Base-by-base conservation (phyloP, 2,329 filamentous ascomycete species). In the Aspergillus luchuensis region DNA sequence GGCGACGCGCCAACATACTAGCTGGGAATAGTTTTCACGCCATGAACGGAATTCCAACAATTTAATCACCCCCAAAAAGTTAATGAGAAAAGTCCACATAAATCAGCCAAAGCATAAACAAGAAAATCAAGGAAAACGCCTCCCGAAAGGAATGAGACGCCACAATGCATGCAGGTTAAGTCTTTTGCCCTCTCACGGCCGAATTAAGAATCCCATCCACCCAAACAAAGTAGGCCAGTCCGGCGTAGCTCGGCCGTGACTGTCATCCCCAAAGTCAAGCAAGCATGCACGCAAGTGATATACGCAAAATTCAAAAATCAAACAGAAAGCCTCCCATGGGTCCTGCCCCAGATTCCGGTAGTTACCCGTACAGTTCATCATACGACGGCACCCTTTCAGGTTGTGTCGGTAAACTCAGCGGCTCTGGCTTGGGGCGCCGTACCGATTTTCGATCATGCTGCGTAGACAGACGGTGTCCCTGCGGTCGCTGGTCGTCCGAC, bases 331-430 rank as follows among this genome's bases (percentile, higher is more conserved):
- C 53, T 33, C 53, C 53, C 53, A 56, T 50, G 51, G 33, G 21
- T 25, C 36, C 15, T 23, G 36, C 51, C 39, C 51, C n/a, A 33
- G 5, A 41, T 23, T 36, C 21, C 15, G 11, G 33, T 33, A 8
- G 13, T 67, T 68, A 77, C 23, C 75, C 75, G 63, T 75, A 77
- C 13, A 77, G 69, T 43, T 77, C 75, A 62, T 77, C 75, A 45
- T 77, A 75, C 13, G 74, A 76, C 8, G 75, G 75, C 1, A 77
- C 75, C 63, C 77, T 61, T 53, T 75, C 69, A 49, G 72, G 71
- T 25, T 58, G 61, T 25, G 61, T 51, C 33, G 41, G 48, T 43
- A 8, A 63, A 50, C n/a, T 70, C 68, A 17, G 65, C 59, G 30
- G 72, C 67, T 49, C 64, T 60, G 33, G 57, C 52, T 62, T 67